Evolutionary conservation across 2,329 filamentous ascomycete species (phyloP), one percentile per base, ranked within the genome.

Genomic region (Parastagonospora avenae): DNA sequence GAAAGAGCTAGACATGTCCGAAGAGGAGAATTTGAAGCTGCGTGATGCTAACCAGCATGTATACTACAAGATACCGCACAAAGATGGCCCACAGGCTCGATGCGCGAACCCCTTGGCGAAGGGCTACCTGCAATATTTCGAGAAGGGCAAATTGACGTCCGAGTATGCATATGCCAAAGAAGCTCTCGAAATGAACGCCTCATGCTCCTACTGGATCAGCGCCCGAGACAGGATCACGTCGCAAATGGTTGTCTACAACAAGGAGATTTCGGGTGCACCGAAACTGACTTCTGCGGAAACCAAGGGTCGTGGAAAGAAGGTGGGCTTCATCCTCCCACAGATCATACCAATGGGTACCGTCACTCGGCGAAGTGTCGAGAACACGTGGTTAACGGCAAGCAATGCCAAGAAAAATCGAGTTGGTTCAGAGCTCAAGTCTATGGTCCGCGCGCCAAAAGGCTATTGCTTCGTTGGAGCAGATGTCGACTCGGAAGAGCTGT

Each of bases 151-250:
- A 0, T 78, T 99, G 2, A 90, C 91, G 0, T 97, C 93, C 0
- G 89, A 96, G 71, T 97, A 89, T 65, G 72, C 86, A 0, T 93
- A 97, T 65, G 94, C 94, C 0, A 97, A 95, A 68, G 92, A 96
- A 71, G 94, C 95, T 0, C 78, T 99, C 37, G 90, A 97, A 63
- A 99, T 99, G 94, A 99, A 99, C 64, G 92, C 94, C 0, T 96
- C 92, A 0, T 99, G 95, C 71, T 97, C 93, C 0, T 99, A 99
- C 74, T 99, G 95, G 94, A 97, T 99, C 63, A 96, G 91, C 66
- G 92, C 94, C 12, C 84, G 94, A 55, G 91, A 96, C 67, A 82
- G 94, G 42, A 99, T 99, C 74, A 93, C 79, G 81, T 90, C 88
- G n/a, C 94, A 99, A 68, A 90, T 97, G 82, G 92, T 96, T 2